These are phyloP conservation scores for Bipolaris cookei DNA, from an alignment of 2,329 filamentous ascomycete species.

Conservation along the genomic window DNA sequence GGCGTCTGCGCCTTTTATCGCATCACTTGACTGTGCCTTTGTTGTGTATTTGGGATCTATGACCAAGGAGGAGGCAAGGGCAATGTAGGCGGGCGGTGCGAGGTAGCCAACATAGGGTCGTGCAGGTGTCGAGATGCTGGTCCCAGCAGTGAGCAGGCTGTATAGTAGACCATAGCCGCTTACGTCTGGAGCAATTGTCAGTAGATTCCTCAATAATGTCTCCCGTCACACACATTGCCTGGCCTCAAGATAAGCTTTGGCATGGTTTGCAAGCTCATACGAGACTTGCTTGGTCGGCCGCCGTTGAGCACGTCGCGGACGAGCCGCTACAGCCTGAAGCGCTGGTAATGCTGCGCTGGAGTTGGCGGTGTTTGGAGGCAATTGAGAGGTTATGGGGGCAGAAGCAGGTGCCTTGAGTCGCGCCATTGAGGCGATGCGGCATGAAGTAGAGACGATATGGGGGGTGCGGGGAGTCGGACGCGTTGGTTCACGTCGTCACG, in stretches of 20 bases:
- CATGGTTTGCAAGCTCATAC: slow-evolving; percentile 47
- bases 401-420: slow-evolving; percentile 7
- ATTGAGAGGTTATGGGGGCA: background rate
- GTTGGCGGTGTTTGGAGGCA: background rate
- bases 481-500: slow-evolving; percentile 7
- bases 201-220: background rate
- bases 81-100: slow-evolving; percentile 75
- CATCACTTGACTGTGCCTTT: slow-evolving; percentile 67
- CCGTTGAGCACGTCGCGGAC: slow-evolving; percentile 35
- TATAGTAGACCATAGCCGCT: slow-evolving; percentile 45
- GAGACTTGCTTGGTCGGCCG: slow-evolving; percentile 42
- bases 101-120: slow-evolving; percentile 60
- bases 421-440: slow-evolving; percentile 8
- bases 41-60: slow-evolving; percentile 82
- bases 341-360: slow-evolving; percentile 16
- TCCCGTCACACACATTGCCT: slow-evolving; percentile 34
- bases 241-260: slow-evolving; percentile 47
- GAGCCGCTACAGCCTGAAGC: slow-evolving; percentile 30
- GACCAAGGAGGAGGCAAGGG: slow-evolving; percentile 79
- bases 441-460: background rate
- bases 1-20: slow-evolving; percentile 67
- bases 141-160: slow-evolving; percentile 41
- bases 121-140: slow-evolving; percentile 43
- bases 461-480: background rate
- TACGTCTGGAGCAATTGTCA: slow-evolving; percentile 30